A percentile compares a stretch with the other conserved stretches of the same genome.
Conservation (phyloP, 2,329 filamentous ascomycete genomes). For the Dactylella cylindrospora region DNA sequence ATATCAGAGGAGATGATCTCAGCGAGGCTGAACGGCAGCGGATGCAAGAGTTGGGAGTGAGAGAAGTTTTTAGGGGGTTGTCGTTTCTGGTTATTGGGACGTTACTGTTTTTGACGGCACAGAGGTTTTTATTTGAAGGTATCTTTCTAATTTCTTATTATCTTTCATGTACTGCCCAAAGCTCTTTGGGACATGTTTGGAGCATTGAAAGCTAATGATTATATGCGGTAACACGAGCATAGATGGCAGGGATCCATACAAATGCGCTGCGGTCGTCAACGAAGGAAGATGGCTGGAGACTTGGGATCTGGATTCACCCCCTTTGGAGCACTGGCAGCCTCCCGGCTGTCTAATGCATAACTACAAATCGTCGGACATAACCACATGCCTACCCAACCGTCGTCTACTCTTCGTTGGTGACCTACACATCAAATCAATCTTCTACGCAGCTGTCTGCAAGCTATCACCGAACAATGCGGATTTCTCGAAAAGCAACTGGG, state of each 20-base stretch:
- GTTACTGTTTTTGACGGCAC: conserved; percentile 12
- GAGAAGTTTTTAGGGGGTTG: conserved; percentile 3
- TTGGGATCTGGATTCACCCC: conserved; percentile 45
- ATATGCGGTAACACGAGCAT: not conserved
- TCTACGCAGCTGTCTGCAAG: conserved; percentile 57
- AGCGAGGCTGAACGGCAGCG: conserved; percentile 3
- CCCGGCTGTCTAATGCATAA: conserved; percentile 62
- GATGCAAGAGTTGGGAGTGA: not conserved
- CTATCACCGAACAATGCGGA: not conserved
- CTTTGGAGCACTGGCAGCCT: conserved; percentile 61
- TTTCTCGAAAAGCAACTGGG: conserved; percentile 45
- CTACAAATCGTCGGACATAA: conserved; percentile 59
- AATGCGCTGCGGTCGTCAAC: conserved; percentile 59
- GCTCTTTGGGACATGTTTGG: not conserved
- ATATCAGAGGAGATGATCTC: not conserved
- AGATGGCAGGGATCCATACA: conserved; percentile 57
- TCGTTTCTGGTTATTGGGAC: conserved; percentile 3
- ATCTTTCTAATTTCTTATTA: not conserved
- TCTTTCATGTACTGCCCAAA: conserved; percentile 19
- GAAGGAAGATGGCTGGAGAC: conserved; percentile 58
- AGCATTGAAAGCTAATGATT: not conserved
- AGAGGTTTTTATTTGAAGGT: conserved; percentile 13
- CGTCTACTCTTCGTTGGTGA: conserved; percentile 65
- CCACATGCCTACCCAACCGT: conserved; percentile 58
- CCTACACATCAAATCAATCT: conserved; percentile 62